A percentile compares a stretch with the other conserved stretches of the same genome.
These are phyloP conservation scores for Pleurotus tuber-regium DNA, from an alignment of 768 basidiomycete genomes.

Conservation along the genomic window DNA sequence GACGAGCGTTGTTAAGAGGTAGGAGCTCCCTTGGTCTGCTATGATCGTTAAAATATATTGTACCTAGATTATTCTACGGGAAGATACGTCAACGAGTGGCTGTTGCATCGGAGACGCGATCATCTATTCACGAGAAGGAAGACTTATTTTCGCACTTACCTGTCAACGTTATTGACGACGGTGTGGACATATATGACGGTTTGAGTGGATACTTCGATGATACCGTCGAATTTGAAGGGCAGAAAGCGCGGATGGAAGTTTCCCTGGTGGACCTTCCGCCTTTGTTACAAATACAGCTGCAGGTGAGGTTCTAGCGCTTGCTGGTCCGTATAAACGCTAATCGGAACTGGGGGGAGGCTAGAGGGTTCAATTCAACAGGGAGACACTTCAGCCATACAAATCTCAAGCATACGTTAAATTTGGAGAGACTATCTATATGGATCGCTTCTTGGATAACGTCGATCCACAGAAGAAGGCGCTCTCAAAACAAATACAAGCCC, in stretches of 20 bases:
- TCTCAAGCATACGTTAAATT: constrained; percentile 95
- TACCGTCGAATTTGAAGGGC: constrained; percentile 81
- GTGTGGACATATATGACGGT: constrained; percentile 92
- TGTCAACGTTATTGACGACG: constrained; percentile 87
- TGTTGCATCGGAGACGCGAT: constrained; percentile 37
- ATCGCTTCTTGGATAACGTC: constrained; percentile 84
- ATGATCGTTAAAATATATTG: background rate
- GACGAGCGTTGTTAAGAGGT: constrained; percentile 85
- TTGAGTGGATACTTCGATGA: constrained; percentile 90
- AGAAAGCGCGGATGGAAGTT: constrained; percentile 85
- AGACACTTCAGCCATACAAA: constrained; percentile 90
- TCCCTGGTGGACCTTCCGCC: constrained; percentile 85
- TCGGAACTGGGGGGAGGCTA: constrained; percentile 27
- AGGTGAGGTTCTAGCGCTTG: constrained; percentile 47
- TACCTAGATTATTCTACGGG: constrained; percentile 74
- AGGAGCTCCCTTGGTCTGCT: constrained; percentile 1
- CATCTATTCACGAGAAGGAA: constrained; percentile 78
- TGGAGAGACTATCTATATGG: constrained; percentile 82
- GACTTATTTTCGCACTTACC: constrained; percentile 93
- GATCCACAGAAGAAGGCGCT: constrained; percentile 67
- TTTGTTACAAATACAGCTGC: constrained; percentile 91
- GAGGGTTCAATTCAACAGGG: constrained; percentile 94
- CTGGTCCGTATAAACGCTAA: background rate
- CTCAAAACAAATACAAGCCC: constrained; percentile 66
- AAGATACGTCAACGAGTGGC: constrained; percentile 63